These are phyloP conservation scores for Solanum pinnatisectum DNA, from an alignment of 257 asterid species.

Conservation along the genomic window DNA sequence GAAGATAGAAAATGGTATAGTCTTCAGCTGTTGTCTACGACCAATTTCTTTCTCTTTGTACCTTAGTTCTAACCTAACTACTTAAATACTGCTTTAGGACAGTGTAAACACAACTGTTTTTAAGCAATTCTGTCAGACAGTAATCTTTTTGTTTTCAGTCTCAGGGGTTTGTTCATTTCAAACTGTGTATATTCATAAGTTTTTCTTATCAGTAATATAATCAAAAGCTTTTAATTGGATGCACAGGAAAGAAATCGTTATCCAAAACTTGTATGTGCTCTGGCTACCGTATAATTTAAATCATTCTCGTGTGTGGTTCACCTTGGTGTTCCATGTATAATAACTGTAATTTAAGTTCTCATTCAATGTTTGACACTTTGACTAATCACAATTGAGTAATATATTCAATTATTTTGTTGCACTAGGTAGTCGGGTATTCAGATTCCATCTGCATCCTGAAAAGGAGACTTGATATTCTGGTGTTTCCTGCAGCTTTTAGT, in stretches of 20 bases:
- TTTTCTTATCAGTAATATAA: neutral
- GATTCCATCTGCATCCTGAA: neutral
- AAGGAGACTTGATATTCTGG: neutral
- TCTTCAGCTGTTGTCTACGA: neutral
- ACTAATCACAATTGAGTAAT: neutral
- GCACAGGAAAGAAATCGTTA: neutral
- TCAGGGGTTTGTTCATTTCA: neutral
- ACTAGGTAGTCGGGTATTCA: neutral
- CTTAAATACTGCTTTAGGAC: neutral
- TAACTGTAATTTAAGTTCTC: neutral
- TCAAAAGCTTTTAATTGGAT: no score
- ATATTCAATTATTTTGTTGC: neutral
- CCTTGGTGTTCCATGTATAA: neutral
- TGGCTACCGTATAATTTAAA: neutral
- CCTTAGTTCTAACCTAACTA: neutral
- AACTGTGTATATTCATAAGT: neutral
- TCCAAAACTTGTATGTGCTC: neutral
- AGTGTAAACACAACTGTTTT: neutral
- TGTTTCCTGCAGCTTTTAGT: neutral
- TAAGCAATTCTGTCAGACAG: neutral
- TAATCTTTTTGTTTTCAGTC: neutral
- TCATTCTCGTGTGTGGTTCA: neutral
- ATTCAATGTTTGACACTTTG: neutral
- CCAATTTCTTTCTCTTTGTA: neutral
- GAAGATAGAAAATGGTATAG: slow-evolving; percentile 81